Base-by-base conservation (phyloP, 148 eudicot genomes). In the Rhododendron williamsianum region DNA sequence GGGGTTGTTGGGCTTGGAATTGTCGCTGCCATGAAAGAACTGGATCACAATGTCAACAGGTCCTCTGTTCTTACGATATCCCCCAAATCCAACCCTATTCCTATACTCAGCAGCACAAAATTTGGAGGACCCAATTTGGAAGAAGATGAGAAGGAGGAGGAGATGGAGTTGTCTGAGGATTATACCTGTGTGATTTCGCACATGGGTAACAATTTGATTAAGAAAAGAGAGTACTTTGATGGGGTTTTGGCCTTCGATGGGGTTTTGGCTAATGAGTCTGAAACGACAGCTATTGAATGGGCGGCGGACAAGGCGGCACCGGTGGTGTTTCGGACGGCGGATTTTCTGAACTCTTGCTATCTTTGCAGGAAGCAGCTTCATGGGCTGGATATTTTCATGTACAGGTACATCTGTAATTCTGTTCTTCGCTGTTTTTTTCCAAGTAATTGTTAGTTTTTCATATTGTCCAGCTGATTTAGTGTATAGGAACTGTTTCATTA, bases 311-410 rank as follows among this genome's bases (percentile, higher is more conserved):
- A 15, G 65, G 73, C 78, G 77, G 45, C 33, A 71, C 84, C 76
- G 16, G 72, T 35, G 9, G 65, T 15, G 76, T 87, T 87, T 80
- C 54, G 6, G 72, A 54, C 83, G n/a, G 86, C 74, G 2, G 91
- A 89, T 81, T 91, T 88, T 84, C 85, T 90, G 36, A 90, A 65
- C 71, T 88, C 90, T 73, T 91, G 93, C 84, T 33, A 87, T 86
- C 89, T 90, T 58, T 91, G 91, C 89, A 84, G 87, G 85, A 91
- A 90, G 86, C 77, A 84, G 91, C 93, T 91, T 88, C 88, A 88
- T 81, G 93, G 93, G 12, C 80, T 90, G 88, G 92, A 91, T 82
- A 90, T 91, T 81, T 91, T 91, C 88, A 91, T 91, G 89, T 91
- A 91, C 86, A 91, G 93, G 91, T 91, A 86, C 35, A 30, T 51